These are phyloP conservation scores for Penicillium egyptiacum DNA, from an alignment of 495 filamentous ascomycete species.

Conservation along the genomic window DNA sequence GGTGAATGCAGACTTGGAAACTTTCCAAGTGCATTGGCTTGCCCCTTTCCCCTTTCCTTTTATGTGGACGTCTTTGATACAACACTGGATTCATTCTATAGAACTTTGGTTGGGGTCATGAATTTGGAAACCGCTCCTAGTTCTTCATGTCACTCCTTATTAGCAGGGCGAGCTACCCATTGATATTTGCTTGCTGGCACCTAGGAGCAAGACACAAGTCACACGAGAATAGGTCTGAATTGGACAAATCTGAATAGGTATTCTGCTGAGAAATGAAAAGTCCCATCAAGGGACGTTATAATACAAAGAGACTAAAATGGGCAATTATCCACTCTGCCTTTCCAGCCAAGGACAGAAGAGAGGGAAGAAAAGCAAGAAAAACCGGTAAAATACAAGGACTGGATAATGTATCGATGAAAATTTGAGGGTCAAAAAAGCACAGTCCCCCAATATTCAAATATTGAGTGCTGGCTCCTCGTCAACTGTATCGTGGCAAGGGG, in stretches of 20 bases:
- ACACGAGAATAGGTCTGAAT: neutral
- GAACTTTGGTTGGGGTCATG: too few species aligned
- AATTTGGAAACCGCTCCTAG: neutral
- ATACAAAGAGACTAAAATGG: conserved; percentile 1
- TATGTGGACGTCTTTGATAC: too few species aligned
- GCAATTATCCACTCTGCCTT: neutral
- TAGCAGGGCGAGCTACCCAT: neutral
- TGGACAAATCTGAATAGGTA: neutral
- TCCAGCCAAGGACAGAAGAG: neutral
- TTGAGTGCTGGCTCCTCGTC: neutral
- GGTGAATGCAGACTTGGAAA: too few species aligned
- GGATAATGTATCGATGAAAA: neutral
- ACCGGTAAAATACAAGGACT: conserved; percentile 4
- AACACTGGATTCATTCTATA: too few species aligned
- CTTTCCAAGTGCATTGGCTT: too few species aligned
- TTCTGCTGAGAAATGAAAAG: neutral
- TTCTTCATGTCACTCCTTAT: neutral
- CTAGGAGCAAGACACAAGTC: neutral
- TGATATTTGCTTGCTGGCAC: neutral
- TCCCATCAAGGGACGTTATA: conserved; percentile 3
- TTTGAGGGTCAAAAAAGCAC: neutral
- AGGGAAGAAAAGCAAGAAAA: neutral
- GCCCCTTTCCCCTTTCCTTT: too few species aligned
- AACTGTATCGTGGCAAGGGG: neutral
- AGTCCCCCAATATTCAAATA: neutral